A percentile compares a stretch with the other conserved stretches of the same genome.
Conservation (phyloP, 2,329 filamentous ascomycete species). For the Sarocladium strictum region DNA sequence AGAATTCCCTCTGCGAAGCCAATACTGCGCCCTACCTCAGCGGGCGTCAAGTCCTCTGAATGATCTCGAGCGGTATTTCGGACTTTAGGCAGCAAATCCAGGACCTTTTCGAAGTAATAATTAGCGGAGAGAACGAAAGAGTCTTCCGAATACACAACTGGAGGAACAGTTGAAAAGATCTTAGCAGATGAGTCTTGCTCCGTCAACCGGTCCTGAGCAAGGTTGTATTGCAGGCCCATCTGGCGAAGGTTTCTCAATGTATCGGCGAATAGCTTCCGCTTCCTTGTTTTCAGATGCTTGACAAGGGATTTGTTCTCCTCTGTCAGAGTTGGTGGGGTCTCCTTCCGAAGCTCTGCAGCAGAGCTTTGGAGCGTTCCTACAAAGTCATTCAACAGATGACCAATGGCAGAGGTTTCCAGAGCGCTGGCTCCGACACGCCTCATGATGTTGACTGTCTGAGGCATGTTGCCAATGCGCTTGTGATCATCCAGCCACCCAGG, state of each 20-base stretch:
- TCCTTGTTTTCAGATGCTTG: constrained; percentile 85
- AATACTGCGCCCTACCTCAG: constrained; percentile 72
- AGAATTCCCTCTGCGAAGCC: constrained; percentile 86
- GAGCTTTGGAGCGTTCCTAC: constrained; percentile 61
- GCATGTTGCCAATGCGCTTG: constrained; percentile 64
- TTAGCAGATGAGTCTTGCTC: constrained; percentile 66
- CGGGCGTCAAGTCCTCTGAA: constrained; percentile 75
- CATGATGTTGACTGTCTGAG: constrained; percentile 71
- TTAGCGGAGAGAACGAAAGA: constrained; percentile 40
- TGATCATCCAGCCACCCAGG: constrained; percentile 39
- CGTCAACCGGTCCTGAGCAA: constrained; percentile 65
- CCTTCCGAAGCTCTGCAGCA: constrained; percentile 70
- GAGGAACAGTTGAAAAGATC: constrained; percentile 56
- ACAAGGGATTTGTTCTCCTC: constrained; percentile 81
- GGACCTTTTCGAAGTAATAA: constrained; percentile 70
- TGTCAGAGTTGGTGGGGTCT: constrained; percentile 73
- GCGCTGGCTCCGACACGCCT: constrained; percentile 50
- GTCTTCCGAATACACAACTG: constrained; percentile 28
- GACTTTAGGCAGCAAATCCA: constrained; percentile 66
- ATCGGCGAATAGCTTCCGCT: constrained; percentile 85
- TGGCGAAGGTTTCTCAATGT: constrained; percentile 74
- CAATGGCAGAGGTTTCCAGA: constrained; percentile 46
- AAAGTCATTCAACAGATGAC: constrained; percentile 59
- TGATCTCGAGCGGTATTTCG: constrained; percentile 66
- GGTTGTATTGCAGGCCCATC: constrained; percentile 86